phyloP scores from a whole-genome alignment of 345 rosid genomes.

The Psidium friedrichsthalianum region DNA sequence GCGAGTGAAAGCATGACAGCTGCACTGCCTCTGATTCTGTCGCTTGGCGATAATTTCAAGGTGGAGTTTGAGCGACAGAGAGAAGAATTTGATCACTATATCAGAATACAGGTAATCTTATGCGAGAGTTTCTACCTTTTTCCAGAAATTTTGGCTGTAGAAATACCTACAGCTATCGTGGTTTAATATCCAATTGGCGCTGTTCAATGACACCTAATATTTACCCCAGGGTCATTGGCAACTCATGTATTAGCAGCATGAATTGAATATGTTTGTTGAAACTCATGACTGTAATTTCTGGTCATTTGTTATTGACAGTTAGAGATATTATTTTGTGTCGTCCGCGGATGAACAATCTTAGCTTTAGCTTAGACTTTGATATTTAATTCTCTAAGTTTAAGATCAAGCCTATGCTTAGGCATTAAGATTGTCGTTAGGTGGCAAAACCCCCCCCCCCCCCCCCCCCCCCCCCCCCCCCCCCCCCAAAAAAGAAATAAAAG shows the following conservation, averaged over 20 bases:
- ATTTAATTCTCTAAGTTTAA: not conserved
- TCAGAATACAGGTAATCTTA: conserved; percentile 41
- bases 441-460: not conserved
- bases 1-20: conserved; percentile 32
- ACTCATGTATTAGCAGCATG: not conserved
- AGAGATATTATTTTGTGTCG: not conserved
- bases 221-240: not conserved
- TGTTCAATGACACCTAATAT: not conserved
- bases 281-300: not conserved
- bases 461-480: no score
- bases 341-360: not conserved
- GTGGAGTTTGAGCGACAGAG: conserved; percentile 46
- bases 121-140: not conserved
- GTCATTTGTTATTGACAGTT: not conserved
- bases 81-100: conserved; percentile 45
- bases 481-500: no score
- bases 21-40: conserved; percentile 27
- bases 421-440: not conserved
- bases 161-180: not conserved
- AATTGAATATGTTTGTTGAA: not conserved
- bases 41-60: conserved; percentile 36
- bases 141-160: not conserved
- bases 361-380: not conserved
- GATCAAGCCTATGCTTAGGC: not conserved
- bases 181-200: not conserved